phyloP scores from a whole-genome alignment of 2,329 filamentous ascomycete genomes.

The Pleochaeta shiraiana region DNA sequence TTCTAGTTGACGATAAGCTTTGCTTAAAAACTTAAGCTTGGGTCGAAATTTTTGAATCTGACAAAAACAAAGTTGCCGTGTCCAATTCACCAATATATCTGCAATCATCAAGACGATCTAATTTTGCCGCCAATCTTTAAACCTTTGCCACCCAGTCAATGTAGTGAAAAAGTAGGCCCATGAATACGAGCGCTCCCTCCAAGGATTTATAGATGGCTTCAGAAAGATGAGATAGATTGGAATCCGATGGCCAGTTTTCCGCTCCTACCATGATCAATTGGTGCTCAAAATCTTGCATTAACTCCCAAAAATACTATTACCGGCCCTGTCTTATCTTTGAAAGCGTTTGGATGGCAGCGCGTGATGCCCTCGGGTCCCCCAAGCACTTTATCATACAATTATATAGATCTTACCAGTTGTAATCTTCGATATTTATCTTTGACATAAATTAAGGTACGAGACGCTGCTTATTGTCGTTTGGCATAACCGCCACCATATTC shows the following conservation, averaged over 20 bases:
- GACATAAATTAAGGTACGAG: background rate
- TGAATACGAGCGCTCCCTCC: background rate
- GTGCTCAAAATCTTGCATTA: background rate
- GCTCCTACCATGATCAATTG: background rate
- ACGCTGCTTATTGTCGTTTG: background rate
- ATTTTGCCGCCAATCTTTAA: background rate
- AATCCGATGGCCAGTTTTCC: background rate
- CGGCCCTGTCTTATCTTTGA: background rate
- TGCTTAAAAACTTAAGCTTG: too few relatives aligned
- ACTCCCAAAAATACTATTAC: background rate
- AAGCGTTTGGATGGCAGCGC: background rate
- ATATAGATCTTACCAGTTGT: background rate
- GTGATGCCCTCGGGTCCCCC: background rate
- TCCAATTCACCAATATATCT: too few relatives aligned
- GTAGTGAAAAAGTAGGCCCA: background rate
- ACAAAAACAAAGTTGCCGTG: too few relatives aligned
- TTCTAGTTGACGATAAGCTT: too few relatives aligned
- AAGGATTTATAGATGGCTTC: background rate
- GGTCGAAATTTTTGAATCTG: too few relatives aligned
- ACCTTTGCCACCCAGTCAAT: background rate
- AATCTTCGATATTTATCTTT: background rate
- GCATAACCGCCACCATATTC: background rate
- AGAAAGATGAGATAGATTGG: background rate
- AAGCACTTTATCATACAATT: background rate
- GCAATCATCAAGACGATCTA: too few relatives aligned